Evolutionary conservation across 306 rosid species (phyloP).

Genomic region (Citrullus amarus): DNA sequence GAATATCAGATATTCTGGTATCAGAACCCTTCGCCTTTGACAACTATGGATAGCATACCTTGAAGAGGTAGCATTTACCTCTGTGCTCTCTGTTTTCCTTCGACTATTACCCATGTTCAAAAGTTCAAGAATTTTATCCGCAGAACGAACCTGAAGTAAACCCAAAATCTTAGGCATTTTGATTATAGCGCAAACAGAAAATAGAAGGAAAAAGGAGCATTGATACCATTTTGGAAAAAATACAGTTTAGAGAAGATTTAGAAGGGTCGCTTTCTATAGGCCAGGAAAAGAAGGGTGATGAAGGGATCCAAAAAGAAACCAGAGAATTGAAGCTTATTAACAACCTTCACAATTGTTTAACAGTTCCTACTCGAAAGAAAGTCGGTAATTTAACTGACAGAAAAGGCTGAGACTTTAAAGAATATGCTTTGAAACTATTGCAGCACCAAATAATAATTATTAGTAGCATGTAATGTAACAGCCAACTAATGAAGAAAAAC

Average conservation of each 20-base stretch:
- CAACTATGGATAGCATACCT: conserved; percentile 20
- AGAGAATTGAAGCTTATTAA: neutral
- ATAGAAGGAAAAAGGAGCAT: neutral
- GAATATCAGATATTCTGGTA: neutral
- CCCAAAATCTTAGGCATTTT: neutral
- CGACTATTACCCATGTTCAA: conserved; percentile 52
- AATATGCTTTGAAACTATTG: neutral
- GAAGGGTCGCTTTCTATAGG: neutral
- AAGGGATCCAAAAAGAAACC: neutral
- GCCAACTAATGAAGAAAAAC: neutral
- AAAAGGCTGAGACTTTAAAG: neutral
- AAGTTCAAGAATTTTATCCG: conserved; percentile 55
- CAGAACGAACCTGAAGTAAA: conserved; percentile 43
- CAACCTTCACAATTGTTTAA: neutral
- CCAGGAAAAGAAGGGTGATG: neutral
- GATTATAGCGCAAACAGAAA: neutral
- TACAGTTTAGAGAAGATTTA: neutral
- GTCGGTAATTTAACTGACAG: neutral
- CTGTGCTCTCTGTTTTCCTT: conserved; percentile 53
- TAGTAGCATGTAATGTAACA: neutral
- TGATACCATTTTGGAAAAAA: too few species aligned
- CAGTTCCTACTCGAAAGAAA: neutral
- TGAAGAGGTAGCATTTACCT: conserved; percentile 53
- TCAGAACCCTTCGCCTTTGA: neutral
- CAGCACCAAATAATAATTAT: neutral